Evolutionary conservation across 345 rosid genomes (phyloP).

Genomic region (Eucalyptus curtisii): DNA sequence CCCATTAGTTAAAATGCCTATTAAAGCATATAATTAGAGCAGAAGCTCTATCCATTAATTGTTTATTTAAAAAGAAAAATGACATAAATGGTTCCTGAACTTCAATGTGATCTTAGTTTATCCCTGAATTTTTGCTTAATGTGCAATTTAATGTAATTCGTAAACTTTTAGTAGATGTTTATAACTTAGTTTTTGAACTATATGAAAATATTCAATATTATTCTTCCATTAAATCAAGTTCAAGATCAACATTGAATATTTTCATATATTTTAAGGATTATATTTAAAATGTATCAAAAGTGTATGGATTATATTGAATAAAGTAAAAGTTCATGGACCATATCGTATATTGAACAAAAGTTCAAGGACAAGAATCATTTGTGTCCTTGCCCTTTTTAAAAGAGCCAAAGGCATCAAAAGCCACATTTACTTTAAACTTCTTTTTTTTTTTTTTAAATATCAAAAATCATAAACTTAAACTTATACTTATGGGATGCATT

Average conservation of each 20-base stretch:
- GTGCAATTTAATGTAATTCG: fast-evolving
- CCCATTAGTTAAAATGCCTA: background rate
- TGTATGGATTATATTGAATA: fast-evolving
- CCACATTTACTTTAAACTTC: too few species aligned
- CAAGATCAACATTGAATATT: too few species aligned
- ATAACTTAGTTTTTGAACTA: fast-evolving
- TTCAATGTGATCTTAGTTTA: too few species aligned
- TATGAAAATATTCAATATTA: too few species aligned
- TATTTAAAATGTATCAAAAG: too few species aligned
- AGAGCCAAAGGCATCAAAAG: too few species aligned
- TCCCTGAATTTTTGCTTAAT: fast-evolving
- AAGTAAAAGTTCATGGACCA: fast-evolving
- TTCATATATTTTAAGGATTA: too few species aligned
- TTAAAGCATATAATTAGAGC: background rate
- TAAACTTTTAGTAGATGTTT: fast-evolving
- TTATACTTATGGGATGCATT: too few species aligned
- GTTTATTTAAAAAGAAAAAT: background rate
- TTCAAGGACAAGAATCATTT: fast-evolving
- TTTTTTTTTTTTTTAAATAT: too few species aligned
- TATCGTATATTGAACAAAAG: fast-evolving
- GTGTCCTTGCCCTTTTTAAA: fast-evolving
- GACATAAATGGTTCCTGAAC: fast-evolving
- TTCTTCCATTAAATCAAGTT: too few species aligned
- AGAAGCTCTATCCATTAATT: background rate
- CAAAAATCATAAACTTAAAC: too few species aligned